Conservation (phyloP, 2,329 filamentous ascomycete species). For the Sporothrix globosa region DNA sequence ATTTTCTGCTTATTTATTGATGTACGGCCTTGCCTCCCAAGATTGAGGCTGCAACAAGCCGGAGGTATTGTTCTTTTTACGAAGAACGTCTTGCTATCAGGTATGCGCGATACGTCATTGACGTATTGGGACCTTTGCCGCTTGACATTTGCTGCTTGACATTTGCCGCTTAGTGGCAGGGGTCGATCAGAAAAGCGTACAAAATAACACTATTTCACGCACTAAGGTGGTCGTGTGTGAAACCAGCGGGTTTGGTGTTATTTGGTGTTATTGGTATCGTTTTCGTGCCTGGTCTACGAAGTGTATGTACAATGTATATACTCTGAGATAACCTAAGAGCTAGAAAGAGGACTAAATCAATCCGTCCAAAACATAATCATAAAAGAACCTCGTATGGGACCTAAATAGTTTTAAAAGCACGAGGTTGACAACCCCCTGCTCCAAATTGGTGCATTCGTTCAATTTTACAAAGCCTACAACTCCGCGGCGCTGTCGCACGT, state of each 20-base stretch:
- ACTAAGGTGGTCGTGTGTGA: neutral
- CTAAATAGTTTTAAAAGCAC: neutral
- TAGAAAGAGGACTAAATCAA: neutral
- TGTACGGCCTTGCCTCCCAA: neutral
- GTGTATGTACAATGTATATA: conserved; percentile 9
- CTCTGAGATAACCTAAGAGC: neutral
- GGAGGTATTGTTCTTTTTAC: too few relatives aligned
- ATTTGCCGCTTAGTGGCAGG: conserved; percentile 1
- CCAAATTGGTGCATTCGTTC: neutral
- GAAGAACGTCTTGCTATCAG: too few relatives aligned
- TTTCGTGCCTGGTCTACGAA: neutral
- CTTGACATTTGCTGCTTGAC: too few relatives aligned
- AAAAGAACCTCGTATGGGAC: too few relatives aligned
- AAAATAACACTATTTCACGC: neutral
- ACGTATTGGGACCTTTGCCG: too few relatives aligned
- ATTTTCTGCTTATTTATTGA: neutral
- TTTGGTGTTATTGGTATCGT: neutral
- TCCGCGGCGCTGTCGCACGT: neutral
- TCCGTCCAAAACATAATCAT: too few relatives aligned
- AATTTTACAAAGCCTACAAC: neutral
- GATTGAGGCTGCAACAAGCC: neutral
- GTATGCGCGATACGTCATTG: too few relatives aligned
- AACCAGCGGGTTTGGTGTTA: neutral
- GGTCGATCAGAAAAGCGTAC: too few relatives aligned
- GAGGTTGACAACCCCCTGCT: neutral